phyloP scores from a whole-genome alignment of 1,139 yeast species.

The Eremothecium gossypii region DNA sequence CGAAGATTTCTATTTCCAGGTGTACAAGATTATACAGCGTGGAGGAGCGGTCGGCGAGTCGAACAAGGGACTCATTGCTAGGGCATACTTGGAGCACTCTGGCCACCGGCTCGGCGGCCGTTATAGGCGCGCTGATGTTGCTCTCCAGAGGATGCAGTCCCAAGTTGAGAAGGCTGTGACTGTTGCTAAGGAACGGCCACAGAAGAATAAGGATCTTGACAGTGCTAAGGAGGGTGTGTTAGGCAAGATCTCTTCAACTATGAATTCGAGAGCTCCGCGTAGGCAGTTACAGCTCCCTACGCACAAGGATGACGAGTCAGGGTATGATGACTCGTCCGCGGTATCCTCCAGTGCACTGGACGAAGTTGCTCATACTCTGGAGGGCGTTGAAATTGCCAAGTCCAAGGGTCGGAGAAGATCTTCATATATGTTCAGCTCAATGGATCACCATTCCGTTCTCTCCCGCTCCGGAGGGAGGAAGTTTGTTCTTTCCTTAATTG shows the following conservation, averaged over 20 bases:
- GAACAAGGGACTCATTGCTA: conserved; percentile 61
- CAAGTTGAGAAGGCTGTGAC: conserved; percentile 96
- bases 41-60: conserved; percentile 36
- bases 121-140: conserved; percentile 84
- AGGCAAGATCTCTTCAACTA: conserved; percentile 74
- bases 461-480: conserved; percentile 34
- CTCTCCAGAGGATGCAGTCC: conserved; percentile 95
- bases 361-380: conserved; percentile 37
- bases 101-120: conserved; percentile 89
- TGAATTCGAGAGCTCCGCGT: conserved; percentile 77
- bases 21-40: conserved; percentile 74
- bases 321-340: conserved; percentile 13
- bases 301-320: conserved; percentile 42
- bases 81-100: conserved; percentile 88
- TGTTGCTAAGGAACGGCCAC: conserved; percentile 79
- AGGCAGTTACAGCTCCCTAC: conserved; percentile 64
- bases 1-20: conserved; percentile 95
- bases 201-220: conserved; percentile 45
- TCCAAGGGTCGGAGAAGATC: conserved; percentile 30
- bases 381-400: conserved; percentile 25
- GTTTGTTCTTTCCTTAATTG: conserved; percentile 43
- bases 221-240: conserved; percentile 79
- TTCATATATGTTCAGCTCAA: conserved; percentile 28
- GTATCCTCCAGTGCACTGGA: conserved; percentile 71
- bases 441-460: conserved; percentile 27